Percentiles rank a stretch among this genome's conserved stretches.
These are phyloP conservation scores for Nemania sp. DNA, from an alignment of 2,329 filamentous ascomycete species.

Conservation along the genomic window DNA sequence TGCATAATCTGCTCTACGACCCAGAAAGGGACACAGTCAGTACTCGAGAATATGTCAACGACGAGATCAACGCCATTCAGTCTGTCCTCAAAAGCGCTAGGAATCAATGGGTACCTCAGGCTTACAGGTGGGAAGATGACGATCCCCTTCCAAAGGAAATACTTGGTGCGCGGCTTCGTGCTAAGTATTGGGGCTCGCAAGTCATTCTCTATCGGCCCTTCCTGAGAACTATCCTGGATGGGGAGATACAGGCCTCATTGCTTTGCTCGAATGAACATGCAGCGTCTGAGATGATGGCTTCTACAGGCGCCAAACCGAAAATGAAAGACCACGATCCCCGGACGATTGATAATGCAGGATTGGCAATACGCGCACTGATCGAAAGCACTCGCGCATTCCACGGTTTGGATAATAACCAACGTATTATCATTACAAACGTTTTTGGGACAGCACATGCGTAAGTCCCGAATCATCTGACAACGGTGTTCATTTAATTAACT, in stretches of 20 bases:
- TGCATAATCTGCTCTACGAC: slow-evolving; percentile 69
- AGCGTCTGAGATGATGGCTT: slow-evolving; percentile 35
- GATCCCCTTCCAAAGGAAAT: slow-evolving; percentile 82
- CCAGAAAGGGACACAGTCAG: slow-evolving; percentile 50
- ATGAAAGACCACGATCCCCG: slow-evolving; percentile 51
- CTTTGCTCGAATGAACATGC: slow-evolving; percentile 36
- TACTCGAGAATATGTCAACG: slow-evolving; percentile 43
- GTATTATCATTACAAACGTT: slow-evolving; percentile 92
- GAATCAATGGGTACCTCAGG: slow-evolving; percentile 61
- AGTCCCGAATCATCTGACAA: slow-evolving; percentile 57
- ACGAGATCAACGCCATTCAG: slow-evolving; percentile 61
- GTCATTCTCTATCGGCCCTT: slow-evolving; percentile 91
- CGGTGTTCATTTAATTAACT: slow-evolving; percentile 23
- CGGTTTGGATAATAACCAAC: slow-evolving; percentile 66
- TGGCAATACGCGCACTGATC: slow-evolving; percentile 80
- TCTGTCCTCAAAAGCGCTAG: slow-evolving; percentile 58
- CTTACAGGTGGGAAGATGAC: slow-evolving; percentile 70
- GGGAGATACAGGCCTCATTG: slow-evolving; percentile 41
- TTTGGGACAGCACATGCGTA: slow-evolving; percentile 97
- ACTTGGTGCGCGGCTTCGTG: slow-evolving; percentile 83
- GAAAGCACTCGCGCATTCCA: slow-evolving; percentile 88
- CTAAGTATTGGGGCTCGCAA: slow-evolving; percentile 93
- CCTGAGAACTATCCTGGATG: slow-evolving; percentile 66
- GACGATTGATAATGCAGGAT: slow-evolving; percentile 66
- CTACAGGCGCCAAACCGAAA: slow-evolving; percentile 33